A percentile compares a stretch with the other conserved stretches of the same genome.
Conservation (phyloP, 805 yeast genomes). For the Candida xyloterini region DNA sequence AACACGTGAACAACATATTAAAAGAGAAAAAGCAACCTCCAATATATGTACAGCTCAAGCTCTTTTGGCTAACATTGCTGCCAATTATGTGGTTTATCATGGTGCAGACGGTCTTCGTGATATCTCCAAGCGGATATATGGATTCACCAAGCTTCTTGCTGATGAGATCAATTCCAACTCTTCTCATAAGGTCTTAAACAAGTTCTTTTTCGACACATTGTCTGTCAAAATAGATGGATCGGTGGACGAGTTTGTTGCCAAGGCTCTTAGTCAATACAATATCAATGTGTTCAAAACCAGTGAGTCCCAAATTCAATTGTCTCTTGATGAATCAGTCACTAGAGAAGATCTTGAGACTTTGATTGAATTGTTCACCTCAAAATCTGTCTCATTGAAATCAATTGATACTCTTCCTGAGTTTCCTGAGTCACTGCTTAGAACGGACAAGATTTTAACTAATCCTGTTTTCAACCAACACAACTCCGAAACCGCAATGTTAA, state of each 20-base stretch:
- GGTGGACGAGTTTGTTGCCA: slow-evolving; percentile 53
- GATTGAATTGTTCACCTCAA: slow-evolving; percentile 56
- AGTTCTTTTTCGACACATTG: slow-evolving; percentile 83
- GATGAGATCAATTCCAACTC: slow-evolving; percentile 41
- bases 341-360: slow-evolving; percentile 57
- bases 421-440: slow-evolving; percentile 49
- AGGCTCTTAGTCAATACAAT: slow-evolving; percentile 58
- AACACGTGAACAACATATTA: slow-evolving; percentile 97
- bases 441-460: slow-evolving; percentile 60
- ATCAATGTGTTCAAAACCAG: slow-evolving; percentile 76
- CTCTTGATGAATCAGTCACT: slow-evolving; percentile 87
- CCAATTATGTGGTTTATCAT: slow-evolving; percentile 94
- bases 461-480: slow-evolving; percentile 84
- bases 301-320: slow-evolving; percentile 61
- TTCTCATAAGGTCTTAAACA: slow-evolving; percentile 51
- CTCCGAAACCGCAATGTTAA: slow-evolving; percentile 91
- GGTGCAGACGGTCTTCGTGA: slow-evolving; percentile 82
- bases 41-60: slow-evolving; percentile 99
- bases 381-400: slow-evolving; percentile 20
- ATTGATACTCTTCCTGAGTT: slow-evolving; percentile 43
- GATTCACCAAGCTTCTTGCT: slow-evolving; percentile 72
- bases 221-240: slow-evolving; percentile 55
- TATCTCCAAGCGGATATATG: slow-evolving; percentile 76
- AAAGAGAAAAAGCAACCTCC: slow-evolving; percentile 96
- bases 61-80: slow-evolving; percentile 88